phyloP scores from a whole-genome alignment of 106 monocot genomes.

The Dendrobium officinale region DNA sequence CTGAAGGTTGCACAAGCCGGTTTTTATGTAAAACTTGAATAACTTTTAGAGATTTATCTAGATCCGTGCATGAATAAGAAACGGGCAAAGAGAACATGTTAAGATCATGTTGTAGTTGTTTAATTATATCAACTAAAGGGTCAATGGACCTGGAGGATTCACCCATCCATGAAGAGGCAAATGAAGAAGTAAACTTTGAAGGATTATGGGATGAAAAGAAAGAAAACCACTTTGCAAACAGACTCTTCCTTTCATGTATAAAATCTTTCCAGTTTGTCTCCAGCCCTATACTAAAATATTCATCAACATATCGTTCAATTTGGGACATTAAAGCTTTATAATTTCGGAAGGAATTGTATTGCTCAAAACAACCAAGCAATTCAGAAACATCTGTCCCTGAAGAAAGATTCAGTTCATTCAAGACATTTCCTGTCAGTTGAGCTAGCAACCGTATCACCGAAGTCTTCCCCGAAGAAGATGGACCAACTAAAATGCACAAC shows the following conservation, averaged over 20 bases:
- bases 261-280: constrained; percentile 38
- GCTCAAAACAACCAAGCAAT: constrained; percentile 94
- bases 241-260: constrained; percentile 39
- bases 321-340: constrained; percentile 36
- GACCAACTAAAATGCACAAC: constrained; percentile 88
- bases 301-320: constrained; percentile 67
- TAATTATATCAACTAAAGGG: constrained; percentile 58
- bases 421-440: constrained; percentile 74
- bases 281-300: constrained; percentile 55
- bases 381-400: constrained; percentile 94
- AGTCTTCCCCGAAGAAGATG: constrained; percentile 85
- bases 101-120: constrained; percentile 51
- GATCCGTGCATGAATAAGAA: constrained; percentile 44
- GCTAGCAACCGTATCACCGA: constrained; percentile 69
- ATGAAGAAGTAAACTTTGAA: constrained; percentile 17
- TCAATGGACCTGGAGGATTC: constrained; percentile 28
- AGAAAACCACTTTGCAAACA: constrained; percentile 63
- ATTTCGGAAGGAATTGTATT: constrained; percentile 57
- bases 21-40: constrained; percentile 39
- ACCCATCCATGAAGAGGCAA: constrained; percentile 15
- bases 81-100: constrained; percentile 48
- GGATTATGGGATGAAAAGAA: constrained; percentile 30
- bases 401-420: constrained; percentile 85
- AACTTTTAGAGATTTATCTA: constrained; percentile 38
- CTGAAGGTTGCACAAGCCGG: constrained; percentile 22